Conservation (phyloP, 148 eudicot species). For the Vaccinium darrowii region DNA sequence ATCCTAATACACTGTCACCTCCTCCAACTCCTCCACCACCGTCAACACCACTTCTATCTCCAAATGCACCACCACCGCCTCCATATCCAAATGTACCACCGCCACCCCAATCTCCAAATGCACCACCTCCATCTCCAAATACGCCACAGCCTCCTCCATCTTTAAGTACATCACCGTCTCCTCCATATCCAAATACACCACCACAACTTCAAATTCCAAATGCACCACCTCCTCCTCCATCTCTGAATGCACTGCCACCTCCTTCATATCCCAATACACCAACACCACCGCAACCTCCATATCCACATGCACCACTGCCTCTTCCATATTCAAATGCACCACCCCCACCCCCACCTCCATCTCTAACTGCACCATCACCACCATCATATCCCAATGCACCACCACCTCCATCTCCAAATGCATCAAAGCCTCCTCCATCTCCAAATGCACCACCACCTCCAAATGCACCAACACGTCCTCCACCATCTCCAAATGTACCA, state of each 20-base stretch:
- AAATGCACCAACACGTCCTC: conserved; percentile 23
- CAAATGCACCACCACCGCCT: conserved; percentile 23
- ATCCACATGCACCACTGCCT: conserved; percentile 25
- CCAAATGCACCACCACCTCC: conserved; percentile 23
- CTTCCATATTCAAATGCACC: conserved; percentile 24
- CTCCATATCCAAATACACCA: conserved; percentile 27
- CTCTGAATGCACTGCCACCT: neutral
- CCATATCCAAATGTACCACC: neutral
- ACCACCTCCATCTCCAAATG: conserved; percentile 25
- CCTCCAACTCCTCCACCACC: conserved; percentile 29
- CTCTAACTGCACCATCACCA: conserved; percentile 22
- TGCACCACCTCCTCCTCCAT: conserved; percentile 10
- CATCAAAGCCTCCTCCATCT: conserved; percentile 22
- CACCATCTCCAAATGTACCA: conserved; percentile 29
- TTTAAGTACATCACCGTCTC: conserved; percentile 27
- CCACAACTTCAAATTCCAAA: conserved; percentile 27
- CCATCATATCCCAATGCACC: neutral
- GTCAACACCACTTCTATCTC: conserved; percentile 11
- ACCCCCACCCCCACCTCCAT: conserved; percentile 21
- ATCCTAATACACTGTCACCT: conserved; percentile 9
- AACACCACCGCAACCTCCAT: neutral
- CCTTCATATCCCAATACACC: neutral
- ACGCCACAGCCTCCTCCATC: conserved; percentile 6
- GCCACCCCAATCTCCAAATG: conserved; percentile 23
- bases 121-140: conserved; percentile 6